Evolutionary conservation across 1,284 basidiomycete species (phyloP).

Genomic region (Leccinum pachyderme): DNA sequence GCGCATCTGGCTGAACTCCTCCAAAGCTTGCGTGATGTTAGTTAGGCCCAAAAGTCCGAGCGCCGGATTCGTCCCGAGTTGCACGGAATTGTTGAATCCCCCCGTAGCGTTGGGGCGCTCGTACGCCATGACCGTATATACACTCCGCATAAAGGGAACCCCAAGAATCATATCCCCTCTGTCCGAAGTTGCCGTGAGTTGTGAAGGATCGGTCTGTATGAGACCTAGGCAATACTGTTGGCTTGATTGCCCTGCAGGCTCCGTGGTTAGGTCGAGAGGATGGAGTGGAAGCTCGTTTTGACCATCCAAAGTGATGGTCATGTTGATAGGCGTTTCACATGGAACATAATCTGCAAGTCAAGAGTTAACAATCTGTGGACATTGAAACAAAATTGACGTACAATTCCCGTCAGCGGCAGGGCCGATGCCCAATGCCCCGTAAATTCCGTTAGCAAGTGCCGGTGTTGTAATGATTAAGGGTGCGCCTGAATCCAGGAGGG

Average conservation of each 20-base stretch:
- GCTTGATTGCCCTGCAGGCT: constrained; percentile 37
- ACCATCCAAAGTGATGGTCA: constrained; percentile 61
- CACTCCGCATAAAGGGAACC: constrained; percentile 70
- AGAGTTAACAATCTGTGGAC: not conserved
- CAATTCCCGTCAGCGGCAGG: constrained; percentile 64
- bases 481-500: constrained; percentile 67
- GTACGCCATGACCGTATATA: constrained; percentile 72
- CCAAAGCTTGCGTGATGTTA: constrained; percentile 52
- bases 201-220: constrained; percentile 53
- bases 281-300: constrained; percentile 59
- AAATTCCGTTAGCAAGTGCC: constrained; percentile 69
- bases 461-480: constrained; percentile 61
- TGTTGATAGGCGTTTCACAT: constrained; percentile 65
- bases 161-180: constrained; percentile 69
- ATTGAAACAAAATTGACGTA: constrained; percentile 34
- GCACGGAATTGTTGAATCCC: constrained; percentile 37
- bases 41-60: constrained; percentile 62
- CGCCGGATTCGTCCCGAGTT: constrained; percentile 39
- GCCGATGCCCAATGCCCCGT: constrained; percentile 64
- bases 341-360: constrained; percentile 59
- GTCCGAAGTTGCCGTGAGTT: constrained; percentile 35
- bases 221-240: constrained; percentile 58
- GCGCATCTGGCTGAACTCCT: constrained; percentile 65
- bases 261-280: constrained; percentile 64
- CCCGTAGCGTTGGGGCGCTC: constrained; percentile 46